phyloP scores from a whole-genome alignment of 106 monocot species.

The Apostasia shenzhenica region DNA sequence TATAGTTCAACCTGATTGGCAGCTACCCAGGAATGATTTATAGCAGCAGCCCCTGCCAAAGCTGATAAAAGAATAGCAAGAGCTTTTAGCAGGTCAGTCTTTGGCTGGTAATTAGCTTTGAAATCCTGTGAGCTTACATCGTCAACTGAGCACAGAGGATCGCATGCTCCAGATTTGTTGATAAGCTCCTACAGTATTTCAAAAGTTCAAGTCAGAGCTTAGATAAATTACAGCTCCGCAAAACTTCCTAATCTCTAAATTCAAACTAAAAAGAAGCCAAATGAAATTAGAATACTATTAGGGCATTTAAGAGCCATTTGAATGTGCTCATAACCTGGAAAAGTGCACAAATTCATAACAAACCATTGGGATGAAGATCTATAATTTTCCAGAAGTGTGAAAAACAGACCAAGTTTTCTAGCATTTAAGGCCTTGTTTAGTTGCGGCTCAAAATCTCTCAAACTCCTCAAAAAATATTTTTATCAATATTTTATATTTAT shows the following conservation, averaged over 20 bases:
- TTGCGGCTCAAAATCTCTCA: too few relatives aligned
- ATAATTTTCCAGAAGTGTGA: neutral
- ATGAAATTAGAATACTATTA: neutral
- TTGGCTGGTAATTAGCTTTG: conserved; percentile 84
- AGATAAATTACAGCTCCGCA: neutral
- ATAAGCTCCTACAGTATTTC: conserved; percentile 27
- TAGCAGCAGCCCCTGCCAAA: conserved; percentile 68
- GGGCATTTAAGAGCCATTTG: neutral
- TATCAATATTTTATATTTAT: too few relatives aligned
- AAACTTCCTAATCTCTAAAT: neutral
- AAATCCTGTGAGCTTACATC: conserved; percentile 90
- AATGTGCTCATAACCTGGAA: neutral
- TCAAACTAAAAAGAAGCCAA: neutral
- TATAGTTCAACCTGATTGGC: conserved; percentile 67
- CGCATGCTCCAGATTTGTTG: conserved; percentile 67
- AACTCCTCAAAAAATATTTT: too few relatives aligned
- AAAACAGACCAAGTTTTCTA: neutral
- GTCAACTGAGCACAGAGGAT: conserved; percentile 92
- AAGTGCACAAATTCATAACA: neutral
- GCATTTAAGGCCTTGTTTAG: neutral
- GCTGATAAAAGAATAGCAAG: conserved; percentile 59
- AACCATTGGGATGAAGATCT: neutral
- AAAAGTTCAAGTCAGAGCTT: neutral
- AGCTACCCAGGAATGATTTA: conserved; percentile 98
- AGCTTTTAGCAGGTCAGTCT: conserved; percentile 86